These are phyloP conservation scores for Aspergillus sp. DNA, from an alignment of 2,329 filamentous ascomycete genomes.

Conservation along the genomic window DNA sequence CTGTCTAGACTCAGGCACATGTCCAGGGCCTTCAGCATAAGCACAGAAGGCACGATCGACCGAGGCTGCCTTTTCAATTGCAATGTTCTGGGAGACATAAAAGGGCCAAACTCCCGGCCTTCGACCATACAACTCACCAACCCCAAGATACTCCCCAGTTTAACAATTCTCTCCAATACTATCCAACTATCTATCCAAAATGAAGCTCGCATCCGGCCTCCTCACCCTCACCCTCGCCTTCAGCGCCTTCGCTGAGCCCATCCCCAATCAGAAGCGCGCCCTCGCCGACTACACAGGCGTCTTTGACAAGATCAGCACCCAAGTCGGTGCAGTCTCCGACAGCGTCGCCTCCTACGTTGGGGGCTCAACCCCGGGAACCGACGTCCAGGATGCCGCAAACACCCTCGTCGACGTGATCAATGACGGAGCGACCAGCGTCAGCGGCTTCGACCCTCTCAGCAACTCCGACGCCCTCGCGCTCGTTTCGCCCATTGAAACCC, in stretches of 20 bases:
- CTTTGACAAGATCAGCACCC: conserved; percentile 7
- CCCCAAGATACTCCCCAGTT: neutral
- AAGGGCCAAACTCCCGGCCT: neutral
- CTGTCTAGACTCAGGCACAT: neutral
- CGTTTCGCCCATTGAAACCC: conserved; percentile 9
- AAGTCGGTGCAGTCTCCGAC: conserved; percentile 6
- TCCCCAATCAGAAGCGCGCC: conserved; percentile 8
- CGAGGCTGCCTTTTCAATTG: neutral
- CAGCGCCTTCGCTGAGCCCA: conserved; percentile 13
- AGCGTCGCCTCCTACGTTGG: conserved; percentile 10
- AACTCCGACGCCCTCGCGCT: conserved; percentile 10
- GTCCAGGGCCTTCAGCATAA: neutral
- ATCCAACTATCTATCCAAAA: neutral
- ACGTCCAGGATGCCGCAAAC: conserved; percentile 4
- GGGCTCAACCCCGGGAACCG: neutral
- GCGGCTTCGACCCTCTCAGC: conserved; percentile 1
- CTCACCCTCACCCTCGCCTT: conserved; percentile 9
- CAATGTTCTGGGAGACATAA: conserved; percentile 3
- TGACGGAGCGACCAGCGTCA: conserved; percentile 1
- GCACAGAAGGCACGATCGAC: neutral
- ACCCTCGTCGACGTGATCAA: conserved; percentile 11
- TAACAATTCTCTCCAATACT: neutral
- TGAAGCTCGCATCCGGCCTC: conserved; percentile 10
- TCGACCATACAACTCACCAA: neutral
- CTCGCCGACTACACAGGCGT: conserved; percentile 9